These are phyloP conservation scores for Nicotiana otophora DNA, from an alignment of 257 asterid genomes.

Conservation along the genomic window DNA sequence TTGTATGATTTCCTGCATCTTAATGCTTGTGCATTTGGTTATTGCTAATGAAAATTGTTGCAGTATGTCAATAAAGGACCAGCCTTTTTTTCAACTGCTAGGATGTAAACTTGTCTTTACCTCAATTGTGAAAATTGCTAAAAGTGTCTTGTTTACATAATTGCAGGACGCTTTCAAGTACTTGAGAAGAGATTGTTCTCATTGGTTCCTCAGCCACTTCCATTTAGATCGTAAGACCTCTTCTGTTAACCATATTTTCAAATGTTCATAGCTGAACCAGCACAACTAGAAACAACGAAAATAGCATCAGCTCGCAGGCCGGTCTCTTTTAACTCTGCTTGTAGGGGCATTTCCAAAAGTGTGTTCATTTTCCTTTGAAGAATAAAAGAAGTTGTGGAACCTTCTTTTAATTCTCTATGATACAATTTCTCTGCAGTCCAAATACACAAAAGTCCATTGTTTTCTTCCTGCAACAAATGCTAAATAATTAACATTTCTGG, in stretches of 20 bases:
- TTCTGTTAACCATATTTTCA: constrained; percentile 7
- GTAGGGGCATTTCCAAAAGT: background rate
- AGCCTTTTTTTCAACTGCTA: background rate
- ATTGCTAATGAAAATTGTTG: background rate
- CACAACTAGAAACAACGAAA: background rate
- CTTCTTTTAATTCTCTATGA: background rate
- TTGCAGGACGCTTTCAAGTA: constrained; percentile 92
- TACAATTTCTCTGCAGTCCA: background rate
- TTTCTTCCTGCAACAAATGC: constrained; percentile 4
- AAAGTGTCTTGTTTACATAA: background rate
- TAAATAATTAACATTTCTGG: background rate
- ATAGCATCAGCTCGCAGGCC: background rate
- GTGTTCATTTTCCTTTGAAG: background rate
- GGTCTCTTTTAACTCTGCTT: background rate
- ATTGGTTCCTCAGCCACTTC: constrained; percentile 93
- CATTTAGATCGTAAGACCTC: constrained; percentile 92
- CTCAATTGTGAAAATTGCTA: background rate
- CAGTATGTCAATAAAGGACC: background rate
- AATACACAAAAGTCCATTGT: background rate
- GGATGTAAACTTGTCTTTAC: background rate
- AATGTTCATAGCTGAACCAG: background rate
- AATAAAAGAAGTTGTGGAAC: background rate
- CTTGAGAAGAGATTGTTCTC: constrained; percentile 83
- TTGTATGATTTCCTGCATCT: background rate
- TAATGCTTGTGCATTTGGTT: background rate